phyloP scores from a whole-genome alignment of 352 stramenopile species.

The Pythium phragmiticola region DNA sequence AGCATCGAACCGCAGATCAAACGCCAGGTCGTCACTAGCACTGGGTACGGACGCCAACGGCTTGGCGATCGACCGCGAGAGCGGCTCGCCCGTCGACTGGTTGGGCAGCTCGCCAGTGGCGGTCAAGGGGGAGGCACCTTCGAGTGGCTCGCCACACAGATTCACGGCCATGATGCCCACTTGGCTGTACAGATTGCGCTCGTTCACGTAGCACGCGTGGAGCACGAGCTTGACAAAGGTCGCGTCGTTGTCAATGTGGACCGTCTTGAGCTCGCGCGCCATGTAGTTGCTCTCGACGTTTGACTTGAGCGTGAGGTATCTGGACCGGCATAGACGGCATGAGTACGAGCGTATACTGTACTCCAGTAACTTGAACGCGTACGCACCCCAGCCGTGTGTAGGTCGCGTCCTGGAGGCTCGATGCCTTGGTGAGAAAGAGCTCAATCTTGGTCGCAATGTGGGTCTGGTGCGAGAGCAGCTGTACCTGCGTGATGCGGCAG shows the following conservation, averaged over 20 bases:
- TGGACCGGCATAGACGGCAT: conserved; percentile 10
- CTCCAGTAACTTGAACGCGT: background rate
- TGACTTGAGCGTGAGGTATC: conserved; percentile 76
- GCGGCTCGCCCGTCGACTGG: conserved; percentile 42
- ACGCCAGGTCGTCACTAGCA: conserved; percentile 50
- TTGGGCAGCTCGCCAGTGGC: conserved; percentile 41
- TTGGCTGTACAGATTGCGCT: conserved; percentile 90
- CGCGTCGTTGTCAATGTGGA: conserved; percentile 87
- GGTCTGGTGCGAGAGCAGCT: conserved; percentile 91
- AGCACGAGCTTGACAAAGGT: conserved; percentile 88
- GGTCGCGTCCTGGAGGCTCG: conserved; percentile 39
- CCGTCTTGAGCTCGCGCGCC: conserved; percentile 91
- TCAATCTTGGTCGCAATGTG: conserved; percentile 93
- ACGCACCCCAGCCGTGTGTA: conserved; percentile 83
- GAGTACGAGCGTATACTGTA: background rate
- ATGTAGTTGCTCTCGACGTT: conserved; percentile 83
- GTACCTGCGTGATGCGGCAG: conserved; percentile 78
- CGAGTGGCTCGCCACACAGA: conserved; percentile 67
- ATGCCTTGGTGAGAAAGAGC: conserved; percentile 77
- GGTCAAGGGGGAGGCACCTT: background rate
- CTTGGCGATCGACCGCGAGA: conserved; percentile 36
- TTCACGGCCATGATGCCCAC: conserved; percentile 91
- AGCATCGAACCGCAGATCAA: conserved; percentile 89
- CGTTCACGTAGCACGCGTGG: conserved; percentile 87
- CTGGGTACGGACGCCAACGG: background rate